These are phyloP conservation scores for Salvia miltiorrhiza DNA, from an alignment of 257 asterid species.

Conservation along the genomic window DNA sequence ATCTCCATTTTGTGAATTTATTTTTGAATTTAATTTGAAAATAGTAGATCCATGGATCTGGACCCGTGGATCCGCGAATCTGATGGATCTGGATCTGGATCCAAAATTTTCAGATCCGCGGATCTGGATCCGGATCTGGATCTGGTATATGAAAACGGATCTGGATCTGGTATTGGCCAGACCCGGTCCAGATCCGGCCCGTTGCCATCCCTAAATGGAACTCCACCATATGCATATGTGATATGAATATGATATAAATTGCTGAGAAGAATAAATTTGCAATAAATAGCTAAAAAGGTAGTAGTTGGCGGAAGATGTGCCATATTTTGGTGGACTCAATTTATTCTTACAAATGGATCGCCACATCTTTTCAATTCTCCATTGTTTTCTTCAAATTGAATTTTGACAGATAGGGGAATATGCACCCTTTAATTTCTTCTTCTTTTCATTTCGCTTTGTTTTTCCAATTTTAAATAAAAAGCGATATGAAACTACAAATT, in stretches of 20 bases:
- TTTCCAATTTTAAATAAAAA: neutral
- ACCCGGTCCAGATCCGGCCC: no score
- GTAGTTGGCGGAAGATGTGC: constrained; percentile 4
- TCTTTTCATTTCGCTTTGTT: neutral
- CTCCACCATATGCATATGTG: no score
- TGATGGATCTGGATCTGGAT: no score
- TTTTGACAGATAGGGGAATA: constrained; percentile 1
- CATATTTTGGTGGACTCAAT: constrained; percentile 10
- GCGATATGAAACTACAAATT: neutral
- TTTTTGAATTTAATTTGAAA: no score
- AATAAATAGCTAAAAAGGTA: neutral
- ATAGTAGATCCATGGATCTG: no score
- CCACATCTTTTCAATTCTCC: neutral
- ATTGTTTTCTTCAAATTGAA: neutral
- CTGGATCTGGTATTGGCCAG: no score
- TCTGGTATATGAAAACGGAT: no score
- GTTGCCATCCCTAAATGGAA: no score
- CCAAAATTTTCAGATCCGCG: no score
- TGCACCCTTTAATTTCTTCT: neutral
- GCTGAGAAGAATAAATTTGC: constrained; percentile 13
- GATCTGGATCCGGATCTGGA: no score
- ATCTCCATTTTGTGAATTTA: no score
- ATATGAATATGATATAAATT: constrained; percentile 3
- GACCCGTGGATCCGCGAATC: no score
- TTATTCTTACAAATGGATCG: constrained; percentile 5